Conservation (phyloP, 2,329 filamentous ascomycete species). For the Sclerotinia trifoliorum region DNA sequence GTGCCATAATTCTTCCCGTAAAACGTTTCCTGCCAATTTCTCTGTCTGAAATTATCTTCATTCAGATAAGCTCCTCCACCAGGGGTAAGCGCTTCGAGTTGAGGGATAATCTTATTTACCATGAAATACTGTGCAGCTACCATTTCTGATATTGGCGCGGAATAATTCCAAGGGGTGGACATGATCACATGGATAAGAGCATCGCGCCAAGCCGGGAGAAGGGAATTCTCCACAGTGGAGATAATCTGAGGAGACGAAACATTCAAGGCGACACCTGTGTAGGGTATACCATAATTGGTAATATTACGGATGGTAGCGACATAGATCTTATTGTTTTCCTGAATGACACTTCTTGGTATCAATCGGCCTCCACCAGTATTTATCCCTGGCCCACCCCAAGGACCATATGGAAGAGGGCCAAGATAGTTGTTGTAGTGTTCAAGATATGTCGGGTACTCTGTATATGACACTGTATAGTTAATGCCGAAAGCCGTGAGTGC, state of each 20-base stretch:
- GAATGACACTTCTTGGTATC: conserved; percentile 42
- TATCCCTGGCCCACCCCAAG: conserved; percentile 21
- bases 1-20: conserved; percentile 48
- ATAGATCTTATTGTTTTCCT: conserved; percentile 31
- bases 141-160: conserved; percentile 36
- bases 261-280: conserved; percentile 40
- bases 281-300: conserved; percentile 38
- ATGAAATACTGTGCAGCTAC: conserved; percentile 37
- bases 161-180: conserved; percentile 41
- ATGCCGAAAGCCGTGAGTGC: conserved; percentile 44
- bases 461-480: conserved; percentile 35
- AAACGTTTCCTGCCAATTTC: conserved; percentile 46
- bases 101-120: conserved; percentile 39
- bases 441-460: conserved; percentile 31
- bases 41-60: conserved; percentile 50
- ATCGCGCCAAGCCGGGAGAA: conserved; percentile 46
- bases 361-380: conserved; percentile 47
- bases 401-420: conserved; percentile 37
- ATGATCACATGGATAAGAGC: conserved; percentile 41
- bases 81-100: conserved; percentile 44
- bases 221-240: conserved; percentile 38
- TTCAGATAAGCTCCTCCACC: conserved; percentile 50
- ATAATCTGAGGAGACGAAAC: conserved; percentile 32
- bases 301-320: conserved; percentile 39
- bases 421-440: conserved; percentile 40